Evolutionary conservation across 805 yeast species (phyloP), one percentile per base, ranked within the genome.

Genomic region (Sugiyamaella mastotermitis): DNA sequence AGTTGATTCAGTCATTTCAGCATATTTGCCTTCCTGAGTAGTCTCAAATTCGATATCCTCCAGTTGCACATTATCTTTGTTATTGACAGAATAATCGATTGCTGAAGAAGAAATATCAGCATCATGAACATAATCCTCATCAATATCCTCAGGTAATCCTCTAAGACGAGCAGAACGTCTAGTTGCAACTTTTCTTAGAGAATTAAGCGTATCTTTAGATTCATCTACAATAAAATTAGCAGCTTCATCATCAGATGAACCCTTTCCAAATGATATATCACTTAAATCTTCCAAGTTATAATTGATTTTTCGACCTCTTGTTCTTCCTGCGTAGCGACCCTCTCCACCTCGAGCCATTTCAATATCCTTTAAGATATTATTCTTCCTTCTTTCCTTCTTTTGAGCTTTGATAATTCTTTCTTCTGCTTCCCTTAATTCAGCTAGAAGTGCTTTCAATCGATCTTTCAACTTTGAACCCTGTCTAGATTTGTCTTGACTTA

Each of bases 351-450:
- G 44, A 17, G 46, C 42, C 33, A 40, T 28, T 18, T 40, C 49
- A 1, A 42, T 41, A 24, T 50, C 53, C 20, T 43, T 41, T 37
- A 40, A 44, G 15, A 51, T 31, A 28, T 33, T 29, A 39, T 45
- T 25, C 40, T 38, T 21, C 32, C 47, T 21, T 25, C 21, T 25
- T 17, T 44, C 40, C 10, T 25, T 26, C 25, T 96, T 56, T 88
- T 78, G 53, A 92, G 69, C 7, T 80, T 74, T 51, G 79, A 76
- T 48, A 87, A 95, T 48, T 90, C 97, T 52, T 7, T 33, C 41
- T 22, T 38, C 45, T 3, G 33, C 20, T 16, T 37, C 47, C 14
- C 24, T 24, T 18, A 43, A 8, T 47, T 51, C 13, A 46, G 43
- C 30, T 42, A 40, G 11, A 18, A 23, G 21, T 13, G 10, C 33